Conservation (phyloP, 2,329 filamentous ascomycete genomes). For the Phialophora chinensis region DNA sequence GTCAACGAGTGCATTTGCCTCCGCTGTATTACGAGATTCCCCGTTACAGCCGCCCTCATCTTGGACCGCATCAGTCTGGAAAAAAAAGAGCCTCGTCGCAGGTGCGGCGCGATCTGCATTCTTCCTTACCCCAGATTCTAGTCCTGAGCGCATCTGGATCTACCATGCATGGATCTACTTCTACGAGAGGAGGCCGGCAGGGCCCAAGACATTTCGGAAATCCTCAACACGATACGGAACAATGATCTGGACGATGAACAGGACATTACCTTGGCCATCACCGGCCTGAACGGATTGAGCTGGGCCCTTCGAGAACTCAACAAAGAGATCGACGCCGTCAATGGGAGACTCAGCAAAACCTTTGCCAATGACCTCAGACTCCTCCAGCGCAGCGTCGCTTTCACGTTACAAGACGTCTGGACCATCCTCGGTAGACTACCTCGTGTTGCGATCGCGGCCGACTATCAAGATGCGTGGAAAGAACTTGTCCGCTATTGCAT, state of each 20-base stretch:
- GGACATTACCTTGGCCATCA: constrained; percentile 61
- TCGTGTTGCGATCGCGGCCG: constrained; percentile 40
- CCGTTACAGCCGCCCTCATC: constrained; percentile 20
- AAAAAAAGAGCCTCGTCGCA: constrained; percentile 30
- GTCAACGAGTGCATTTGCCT: constrained; percentile 38
- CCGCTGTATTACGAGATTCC: constrained; percentile 33
- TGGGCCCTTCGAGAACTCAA: constrained; percentile 57
- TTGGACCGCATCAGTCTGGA: constrained; percentile 13
- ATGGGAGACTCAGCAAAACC: constrained; percentile 47
- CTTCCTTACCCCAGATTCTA: constrained; percentile 13
- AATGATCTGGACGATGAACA: constrained; percentile 58
- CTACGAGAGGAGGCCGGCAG: constrained; percentile 53
- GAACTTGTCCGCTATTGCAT: constrained; percentile 50
- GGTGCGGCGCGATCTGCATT: constrained; percentile 13
- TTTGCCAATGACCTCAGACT: constrained; percentile 56
- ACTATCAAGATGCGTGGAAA: constrained; percentile 59
- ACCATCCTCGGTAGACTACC: constrained; percentile 52
- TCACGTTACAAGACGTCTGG: constrained; percentile 59
- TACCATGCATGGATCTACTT: constrained; percentile 46
- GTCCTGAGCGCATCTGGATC: constrained; percentile 17
- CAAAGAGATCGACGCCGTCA: constrained; percentile 47
- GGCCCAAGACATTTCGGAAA: constrained; percentile 60
- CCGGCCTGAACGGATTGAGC: constrained; percentile 62
- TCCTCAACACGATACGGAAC: constrained; percentile 57
- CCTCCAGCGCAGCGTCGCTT: constrained; percentile 55